These are phyloP conservation scores for Colletotrichum echinochloae DNA, from an alignment of 2,329 filamentous ascomycete species.

Conservation along the genomic window DNA sequence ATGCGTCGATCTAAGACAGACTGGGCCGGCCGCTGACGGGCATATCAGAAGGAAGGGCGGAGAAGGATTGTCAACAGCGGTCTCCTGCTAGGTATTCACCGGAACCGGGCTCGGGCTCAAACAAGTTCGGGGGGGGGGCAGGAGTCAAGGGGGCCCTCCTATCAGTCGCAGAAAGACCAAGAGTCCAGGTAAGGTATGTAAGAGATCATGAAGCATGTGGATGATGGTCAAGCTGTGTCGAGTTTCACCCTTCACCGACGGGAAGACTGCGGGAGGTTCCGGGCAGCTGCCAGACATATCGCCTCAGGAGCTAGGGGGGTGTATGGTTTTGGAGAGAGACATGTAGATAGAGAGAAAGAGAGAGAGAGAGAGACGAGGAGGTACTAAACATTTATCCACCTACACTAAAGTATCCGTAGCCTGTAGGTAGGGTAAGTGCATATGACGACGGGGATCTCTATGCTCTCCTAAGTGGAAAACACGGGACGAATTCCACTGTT, in stretches of 20 bases:
- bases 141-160: constrained; percentile 30
- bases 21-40: constrained; percentile 3
- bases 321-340: too few species aligned
- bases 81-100: constrained; percentile 31
- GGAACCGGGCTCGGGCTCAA: constrained; percentile 9
- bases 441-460: neutral
- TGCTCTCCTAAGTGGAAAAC: constrained; percentile 28
- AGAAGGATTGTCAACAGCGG: constrained; percentile 20
- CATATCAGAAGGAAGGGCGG: constrained; percentile 22
- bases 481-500: constrained; percentile 24
- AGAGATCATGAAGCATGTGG: neutral
- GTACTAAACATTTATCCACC: neutral
- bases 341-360: too few species aligned
- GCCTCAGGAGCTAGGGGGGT: constrained; percentile 17
- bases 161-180: constrained; percentile 34
- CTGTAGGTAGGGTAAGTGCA: neutral
- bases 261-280: constrained; percentile 1
- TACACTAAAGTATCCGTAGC: neutral
- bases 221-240: neutral
- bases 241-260: neutral
- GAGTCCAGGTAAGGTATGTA: constrained; percentile 4
- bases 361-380: neutral
- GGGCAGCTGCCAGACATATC: neutral
- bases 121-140: constrained; percentile 7
- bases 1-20: neutral